phyloP scores from a whole-genome alignment of 176 grass and related monocot genomes.

The Pontederia crassipes region DNA sequence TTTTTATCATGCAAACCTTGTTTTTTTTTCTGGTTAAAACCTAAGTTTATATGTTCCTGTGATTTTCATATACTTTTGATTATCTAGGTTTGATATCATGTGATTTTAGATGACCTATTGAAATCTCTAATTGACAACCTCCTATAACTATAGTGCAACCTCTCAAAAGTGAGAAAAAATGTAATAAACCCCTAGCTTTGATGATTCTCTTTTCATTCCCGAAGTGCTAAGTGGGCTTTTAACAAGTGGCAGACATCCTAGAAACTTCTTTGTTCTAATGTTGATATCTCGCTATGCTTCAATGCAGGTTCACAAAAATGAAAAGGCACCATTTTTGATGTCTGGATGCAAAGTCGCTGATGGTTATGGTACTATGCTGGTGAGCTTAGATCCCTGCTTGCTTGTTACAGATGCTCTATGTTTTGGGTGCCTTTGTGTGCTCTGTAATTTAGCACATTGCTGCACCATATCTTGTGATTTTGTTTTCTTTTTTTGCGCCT shows the following conservation, averaged over 20 bases:
- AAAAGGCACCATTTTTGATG: conserved; percentile 85
- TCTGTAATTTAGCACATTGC: neutral
- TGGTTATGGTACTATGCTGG: conserved; percentile 88
- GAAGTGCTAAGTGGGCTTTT: too few relatives aligned
- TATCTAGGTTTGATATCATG: too few relatives aligned
- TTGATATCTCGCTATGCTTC: conserved; percentile 14
- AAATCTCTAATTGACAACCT: too few relatives aligned
- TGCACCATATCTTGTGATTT: neutral
- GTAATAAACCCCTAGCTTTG: too few relatives aligned
- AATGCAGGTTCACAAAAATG: conserved; percentile 62
- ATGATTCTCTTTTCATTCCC: too few relatives aligned
- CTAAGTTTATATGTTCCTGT: neutral
- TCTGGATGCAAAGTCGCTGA: conserved; percentile 97
- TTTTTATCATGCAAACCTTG: conserved; percentile 8
- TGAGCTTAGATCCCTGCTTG: conserved; percentile 23
- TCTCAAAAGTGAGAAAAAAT: too few relatives aligned
- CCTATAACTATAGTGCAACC: too few relatives aligned
- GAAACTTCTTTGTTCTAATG: too few relatives aligned
- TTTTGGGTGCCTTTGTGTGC: neutral
- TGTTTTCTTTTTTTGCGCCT: neutral
- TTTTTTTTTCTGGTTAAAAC: neutral
- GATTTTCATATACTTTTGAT: too few relatives aligned
- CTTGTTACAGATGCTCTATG: neutral
- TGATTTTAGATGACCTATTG: too few relatives aligned
- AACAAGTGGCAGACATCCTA: too few relatives aligned